Base-by-base conservation (phyloP, 306 rosid species). In the Hippophae rhamnoides region DNA sequence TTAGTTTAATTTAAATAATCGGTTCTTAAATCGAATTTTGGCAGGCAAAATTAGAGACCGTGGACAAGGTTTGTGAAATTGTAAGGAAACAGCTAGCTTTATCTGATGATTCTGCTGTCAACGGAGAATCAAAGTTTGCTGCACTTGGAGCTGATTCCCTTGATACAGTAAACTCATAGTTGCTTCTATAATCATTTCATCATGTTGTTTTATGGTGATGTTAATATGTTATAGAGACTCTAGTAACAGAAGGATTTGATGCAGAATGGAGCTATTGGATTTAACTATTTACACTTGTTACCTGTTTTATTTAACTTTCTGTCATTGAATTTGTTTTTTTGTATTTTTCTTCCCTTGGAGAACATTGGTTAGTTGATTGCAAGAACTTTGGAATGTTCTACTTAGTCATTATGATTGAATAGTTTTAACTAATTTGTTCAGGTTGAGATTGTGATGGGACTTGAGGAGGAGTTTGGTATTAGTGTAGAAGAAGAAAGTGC, bases 401-500 rank as follows among this genome's bases (percentile, higher is more conserved):
- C 40, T 52, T 45, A 26, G 41, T 56, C 49, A 55, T 47, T 18
- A 47, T 25, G 41, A 47, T 27, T 47, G 58, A 12, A 6, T 43
- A 7, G 41, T 31, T 58, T 23, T 48, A n/a, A 43, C 62, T 41
- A 7, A 13, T 57, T 42, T 7, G 18, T 70, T 53, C 67, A 92
- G 96, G 99, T 92, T 59, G 95, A 92, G 85, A 92, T 92, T 73
- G 97, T 88, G 80, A 88, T 88, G 97, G 96, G 99, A 54, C 90
- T 92, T 41, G 97, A 92, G 74, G 99, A 92, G 79, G 88, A 69
- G 18, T 92, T 88, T 31, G 84, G 84, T 3, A 92, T 90, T 79
- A 52, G 82, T 54, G 82, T 74, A 52, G 86, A 78, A 62, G 97
- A 90, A 76, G 95, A 90, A 53, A 87, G 84, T 14, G 95, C 97